Evolutionary conservation across 371 early-diverging fungal species (phyloP).

Genomic region (Mucor saturninus): DNA sequence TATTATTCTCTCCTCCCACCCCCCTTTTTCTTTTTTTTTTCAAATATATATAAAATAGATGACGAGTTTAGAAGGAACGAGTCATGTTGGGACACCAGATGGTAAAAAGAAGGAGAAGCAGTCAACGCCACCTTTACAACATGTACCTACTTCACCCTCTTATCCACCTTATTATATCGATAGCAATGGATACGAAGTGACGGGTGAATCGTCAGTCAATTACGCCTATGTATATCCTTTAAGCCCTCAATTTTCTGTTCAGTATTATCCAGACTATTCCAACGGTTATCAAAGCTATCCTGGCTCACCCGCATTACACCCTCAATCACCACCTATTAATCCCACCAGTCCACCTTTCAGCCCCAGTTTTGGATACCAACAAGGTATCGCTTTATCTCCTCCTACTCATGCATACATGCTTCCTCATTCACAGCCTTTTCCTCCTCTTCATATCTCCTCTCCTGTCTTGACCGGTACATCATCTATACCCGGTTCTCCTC

Average conservation of each 20-base stretch:
- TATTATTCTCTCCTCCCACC: constrained; percentile 10
- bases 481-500: constrained; percentile 46
- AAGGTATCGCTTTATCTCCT: constrained; percentile 41
- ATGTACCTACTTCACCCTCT: constrained; percentile 39
- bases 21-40: constrained; percentile 12
- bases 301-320: constrained; percentile 44
- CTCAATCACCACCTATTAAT: constrained; percentile 43
- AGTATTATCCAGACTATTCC: constrained; percentile 46
- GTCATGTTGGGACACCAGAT: constrained; percentile 3
- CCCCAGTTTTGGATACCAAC: constrained; percentile 44
- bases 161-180: constrained; percentile 49
- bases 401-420: constrained; percentile 46
- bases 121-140: constrained; percentile 2
- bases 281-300: constrained; percentile 54
- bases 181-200: constrained; percentile 23
- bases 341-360: constrained; percentile 45
- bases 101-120: constrained; percentile 18
- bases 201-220: constrained; percentile 19
- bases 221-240: constrained; percentile 46
- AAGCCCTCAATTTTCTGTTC: constrained; percentile 53
- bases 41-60: constrained; percentile 8
- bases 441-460: constrained; percentile 54
- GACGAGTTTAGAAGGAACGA: constrained; percentile 17
- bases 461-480: constrained; percentile 47
- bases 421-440: constrained; percentile 48